A percentile compares a stretch with the other conserved stretches of the same genome.
phyloP scores from a whole-genome alignment of 31 red algal species.

The Bonnemaisonia californica region DNA sequence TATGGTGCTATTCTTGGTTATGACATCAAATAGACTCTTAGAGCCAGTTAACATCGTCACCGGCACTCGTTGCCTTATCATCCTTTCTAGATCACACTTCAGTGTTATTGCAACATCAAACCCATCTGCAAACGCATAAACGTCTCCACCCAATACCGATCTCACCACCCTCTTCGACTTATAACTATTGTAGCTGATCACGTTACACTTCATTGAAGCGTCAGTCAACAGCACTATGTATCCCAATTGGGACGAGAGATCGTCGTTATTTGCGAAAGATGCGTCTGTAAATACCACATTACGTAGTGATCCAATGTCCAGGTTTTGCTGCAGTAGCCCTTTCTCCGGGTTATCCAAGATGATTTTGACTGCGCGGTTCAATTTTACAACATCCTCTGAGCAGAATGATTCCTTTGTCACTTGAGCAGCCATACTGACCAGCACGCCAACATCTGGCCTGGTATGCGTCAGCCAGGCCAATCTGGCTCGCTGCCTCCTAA shows the following conservation, averaged over 20 bases:
- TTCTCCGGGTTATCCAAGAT: not conserved
- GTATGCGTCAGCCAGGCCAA: constrained; percentile 15
- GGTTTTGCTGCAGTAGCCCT: not conserved
- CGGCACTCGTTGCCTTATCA: not conserved
- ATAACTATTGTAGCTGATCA: too few relatives aligned
- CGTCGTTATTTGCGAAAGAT: too few relatives aligned
- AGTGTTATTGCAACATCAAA: constrained; percentile 19
- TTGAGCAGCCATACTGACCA: constrained; percentile 13
- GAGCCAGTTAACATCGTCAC: constrained; percentile 30
- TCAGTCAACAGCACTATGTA: constrained; percentile 18
- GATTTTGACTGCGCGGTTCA: not conserved
- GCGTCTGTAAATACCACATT: constrained; percentile 10
- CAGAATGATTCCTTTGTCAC: constrained; percentile 1
- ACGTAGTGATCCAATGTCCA: not conserved
- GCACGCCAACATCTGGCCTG: not conserved
- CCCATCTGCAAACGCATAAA: constrained; percentile 16
- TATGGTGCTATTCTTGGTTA: constrained; percentile 12
- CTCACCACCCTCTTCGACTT: constrained; percentile 4
- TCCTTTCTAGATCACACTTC: constrained; percentile 10
- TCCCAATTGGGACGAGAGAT: constrained; percentile 11
- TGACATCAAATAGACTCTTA: constrained; percentile 25
- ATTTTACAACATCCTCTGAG: not conserved
- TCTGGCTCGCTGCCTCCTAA: not conserved
- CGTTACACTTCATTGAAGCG: not conserved
- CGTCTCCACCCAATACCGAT: constrained; percentile 5